phyloP scores from a whole-genome alignment of 1,139 yeast genomes.

The Waltiozyma sp. region DNA sequence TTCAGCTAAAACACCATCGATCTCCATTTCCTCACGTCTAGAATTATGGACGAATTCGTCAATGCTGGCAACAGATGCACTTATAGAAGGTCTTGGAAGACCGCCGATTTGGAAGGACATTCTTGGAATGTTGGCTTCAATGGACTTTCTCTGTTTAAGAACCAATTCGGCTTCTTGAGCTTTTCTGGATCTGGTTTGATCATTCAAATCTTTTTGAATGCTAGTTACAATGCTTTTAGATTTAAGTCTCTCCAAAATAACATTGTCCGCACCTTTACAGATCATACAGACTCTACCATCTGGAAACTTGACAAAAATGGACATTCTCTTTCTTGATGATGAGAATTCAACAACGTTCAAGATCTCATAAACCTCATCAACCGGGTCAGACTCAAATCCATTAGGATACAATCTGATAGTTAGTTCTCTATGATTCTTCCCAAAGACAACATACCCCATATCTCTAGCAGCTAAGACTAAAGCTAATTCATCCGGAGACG shows the following conservation, averaged over 20 bases:
- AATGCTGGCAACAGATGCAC: slow-evolving; percentile 30
- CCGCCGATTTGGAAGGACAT: slow-evolving; percentile 14
- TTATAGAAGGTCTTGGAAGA: slow-evolving; percentile 8
- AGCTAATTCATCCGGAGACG: slow-evolving; percentile 95
- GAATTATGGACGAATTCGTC: slow-evolving; percentile 44
- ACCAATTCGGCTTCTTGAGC: slow-evolving; percentile 75
- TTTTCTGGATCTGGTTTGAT: slow-evolving; percentile 52
- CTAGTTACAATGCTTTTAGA: slow-evolving; percentile 45
- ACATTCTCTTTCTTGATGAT: slow-evolving; percentile 88
- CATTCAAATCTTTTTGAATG: slow-evolving; percentile 56
- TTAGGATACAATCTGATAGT: slow-evolving; percentile 71
- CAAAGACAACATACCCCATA: slow-evolving; percentile 73
- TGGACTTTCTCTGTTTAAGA: slow-evolving; percentile 35
- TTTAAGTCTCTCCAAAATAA: slow-evolving; percentile 68
- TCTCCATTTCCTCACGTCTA: slow-evolving; percentile 39
- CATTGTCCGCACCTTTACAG: slow-evolving; percentile 94
- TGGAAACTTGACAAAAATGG: slow-evolving; percentile 71
- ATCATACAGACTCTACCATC: slow-evolving; percentile 67
- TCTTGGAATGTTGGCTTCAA: slow-evolving; percentile 12
- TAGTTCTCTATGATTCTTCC: slow-evolving; percentile 48
- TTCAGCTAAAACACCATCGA: slow-evolving; percentile 46
- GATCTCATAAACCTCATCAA: slow-evolving; percentile 58
- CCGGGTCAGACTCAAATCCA: slow-evolving; percentile 60
- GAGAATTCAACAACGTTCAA: slow-evolving; percentile 79
- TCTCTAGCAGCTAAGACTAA: slow-evolving; percentile 90